phyloP scores from a whole-genome alignment of 257 asterid genomes.

The Voacanga thouarsii region DNA sequence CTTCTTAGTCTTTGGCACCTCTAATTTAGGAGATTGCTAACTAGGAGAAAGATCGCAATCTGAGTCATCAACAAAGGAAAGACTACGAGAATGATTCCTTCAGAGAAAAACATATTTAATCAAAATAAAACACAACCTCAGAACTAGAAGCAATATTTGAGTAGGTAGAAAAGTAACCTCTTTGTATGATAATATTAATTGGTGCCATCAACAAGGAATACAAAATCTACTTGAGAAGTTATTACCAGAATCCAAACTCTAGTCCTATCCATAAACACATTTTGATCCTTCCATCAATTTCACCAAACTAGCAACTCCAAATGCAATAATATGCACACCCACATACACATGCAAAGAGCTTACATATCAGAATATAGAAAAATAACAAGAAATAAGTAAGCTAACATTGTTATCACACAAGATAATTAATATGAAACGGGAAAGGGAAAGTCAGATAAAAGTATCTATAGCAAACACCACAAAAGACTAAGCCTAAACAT shows the following conservation, averaged over 20 bases:
- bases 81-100: background rate
- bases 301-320: background rate
- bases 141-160: background rate
- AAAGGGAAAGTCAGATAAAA: background rate
- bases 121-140: background rate
- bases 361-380: background rate
- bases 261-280: no score
- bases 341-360: background rate
- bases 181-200: background rate
- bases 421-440: no score
- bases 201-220: background rate
- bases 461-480: background rate
- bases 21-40: background rate
- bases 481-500: background rate
- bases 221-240: no score
- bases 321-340: background rate
- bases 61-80: background rate
- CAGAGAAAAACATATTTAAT: no score
- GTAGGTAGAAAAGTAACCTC: background rate
- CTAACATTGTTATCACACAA: background rate
- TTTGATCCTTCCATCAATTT: background rate
- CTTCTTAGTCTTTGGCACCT: background rate
- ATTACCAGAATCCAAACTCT: no score
- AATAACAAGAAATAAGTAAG: background rate
- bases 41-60: background rate